Conservation (phyloP, 768 basidiomycete genomes). For the Termitomyces heimii region DNA sequence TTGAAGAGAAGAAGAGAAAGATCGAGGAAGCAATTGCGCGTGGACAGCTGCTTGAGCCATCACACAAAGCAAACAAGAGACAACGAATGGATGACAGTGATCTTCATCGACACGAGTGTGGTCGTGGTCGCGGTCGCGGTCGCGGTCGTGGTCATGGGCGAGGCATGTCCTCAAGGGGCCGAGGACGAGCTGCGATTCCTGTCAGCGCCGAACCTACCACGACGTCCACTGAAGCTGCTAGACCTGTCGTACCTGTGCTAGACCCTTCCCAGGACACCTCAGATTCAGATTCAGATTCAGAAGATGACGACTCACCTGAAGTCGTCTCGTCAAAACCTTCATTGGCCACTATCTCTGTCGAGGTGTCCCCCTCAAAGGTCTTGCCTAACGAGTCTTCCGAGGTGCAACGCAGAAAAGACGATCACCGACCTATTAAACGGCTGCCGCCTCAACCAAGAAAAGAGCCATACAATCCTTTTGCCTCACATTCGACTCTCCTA, state of each 20-base stretch:
- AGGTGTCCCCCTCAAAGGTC: not conserved
- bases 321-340: constrained; percentile 46
- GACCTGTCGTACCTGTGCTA: not conserved
- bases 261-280: not conserved
- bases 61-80: constrained; percentile 35
- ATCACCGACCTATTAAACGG: not conserved
- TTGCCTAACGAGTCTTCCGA: not conserved
- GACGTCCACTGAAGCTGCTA: not conserved
- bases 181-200: constrained; percentile 16
- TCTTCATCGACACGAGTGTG: constrained; percentile 5
- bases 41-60: constrained; percentile 56
- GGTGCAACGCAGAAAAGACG: not conserved
- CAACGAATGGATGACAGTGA: constrained; percentile 22
- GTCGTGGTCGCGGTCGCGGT: constrained; percentile 21
- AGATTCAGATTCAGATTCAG: constrained; percentile 14
- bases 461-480: constrained; percentile 58
- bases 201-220: not conserved
- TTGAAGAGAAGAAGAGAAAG: constrained; percentile 80
- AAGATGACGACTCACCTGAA: constrained; percentile 49
- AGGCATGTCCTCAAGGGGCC: not conserved
- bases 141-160: constrained; percentile 23
- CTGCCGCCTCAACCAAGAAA: constrained; percentile 24
- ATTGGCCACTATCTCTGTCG: not conserved
- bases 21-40: constrained; percentile 73
- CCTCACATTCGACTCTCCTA: constrained; percentile 62